These are phyloP conservation scores for Coelastrella sp. DNA, from an alignment of 139 green algal species.

Conservation along the genomic window DNA sequence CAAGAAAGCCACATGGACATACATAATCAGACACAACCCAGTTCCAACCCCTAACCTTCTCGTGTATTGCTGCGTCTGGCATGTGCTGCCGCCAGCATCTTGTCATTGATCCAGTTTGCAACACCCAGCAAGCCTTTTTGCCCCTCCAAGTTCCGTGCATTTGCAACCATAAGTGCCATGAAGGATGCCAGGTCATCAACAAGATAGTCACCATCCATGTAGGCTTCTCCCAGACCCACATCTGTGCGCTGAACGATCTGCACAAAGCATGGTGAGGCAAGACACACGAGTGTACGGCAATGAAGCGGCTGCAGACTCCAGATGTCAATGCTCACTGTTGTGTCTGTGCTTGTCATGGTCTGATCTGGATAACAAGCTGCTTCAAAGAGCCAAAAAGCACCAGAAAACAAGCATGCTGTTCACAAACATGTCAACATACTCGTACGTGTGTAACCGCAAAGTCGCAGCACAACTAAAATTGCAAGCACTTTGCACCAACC, in stretches of 20 bases:
- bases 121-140: slow-evolving; percentile 76
- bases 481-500: too few relatives aligned
- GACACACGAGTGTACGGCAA: not conserved
- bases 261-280: not conserved
- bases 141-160: slow-evolving; percentile 47
- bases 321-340: too few relatives aligned
- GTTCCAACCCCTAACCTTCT: slow-evolving; percentile 43
- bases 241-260: slow-evolving; percentile 83
- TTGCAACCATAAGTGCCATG: slow-evolving; percentile 75
- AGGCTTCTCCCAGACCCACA: slow-evolving; percentile 92
- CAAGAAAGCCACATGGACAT: too few relatives aligned
- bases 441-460: too few relatives aligned
- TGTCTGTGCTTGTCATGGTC: too few relatives aligned
- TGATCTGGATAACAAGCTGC: too few relatives aligned
- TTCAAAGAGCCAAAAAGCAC: too few relatives aligned
- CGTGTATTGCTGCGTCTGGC: slow-evolving; percentile 86
- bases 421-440: too few relatives aligned
- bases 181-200: slow-evolving; percentile 77
- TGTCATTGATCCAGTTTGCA: slow-evolving; percentile 87
- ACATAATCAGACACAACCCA: too few relatives aligned
- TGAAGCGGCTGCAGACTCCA: not conserved
- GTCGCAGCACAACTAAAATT: too few relatives aligned
- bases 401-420: too few relatives aligned
- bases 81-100: slow-evolving; percentile 84
- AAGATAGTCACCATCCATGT: slow-evolving; percentile 85